Percentiles rank a stretch among this genome's conserved stretches.
Evolutionary conservation across 2,329 filamentous ascomycete genomes (phyloP).

Genomic region (Colletotrichum sp.): DNA sequence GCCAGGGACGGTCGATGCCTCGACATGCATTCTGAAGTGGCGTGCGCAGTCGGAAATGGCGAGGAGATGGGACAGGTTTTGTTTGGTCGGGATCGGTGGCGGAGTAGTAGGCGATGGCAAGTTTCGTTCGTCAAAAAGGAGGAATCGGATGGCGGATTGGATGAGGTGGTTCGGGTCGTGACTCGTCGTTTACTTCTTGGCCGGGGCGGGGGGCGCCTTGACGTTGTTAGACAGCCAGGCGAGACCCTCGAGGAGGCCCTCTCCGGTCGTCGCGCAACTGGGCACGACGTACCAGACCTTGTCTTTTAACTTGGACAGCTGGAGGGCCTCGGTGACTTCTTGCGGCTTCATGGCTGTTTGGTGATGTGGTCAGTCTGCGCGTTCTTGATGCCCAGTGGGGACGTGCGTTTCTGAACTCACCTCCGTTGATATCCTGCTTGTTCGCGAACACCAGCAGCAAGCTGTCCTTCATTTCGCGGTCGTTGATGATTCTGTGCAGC

Average conservation of each 20-base stretch:
- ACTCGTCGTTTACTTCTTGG: conserved; percentile 53
- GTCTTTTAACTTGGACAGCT: conserved; percentile 79
- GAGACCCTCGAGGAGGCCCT: conserved; percentile 81
- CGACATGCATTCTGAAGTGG: background rate
- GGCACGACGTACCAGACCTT: conserved; percentile 87
- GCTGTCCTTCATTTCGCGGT: conserved; percentile 96
- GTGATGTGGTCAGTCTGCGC: background rate
- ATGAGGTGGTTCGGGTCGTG: background rate
- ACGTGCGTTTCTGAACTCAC: conserved; percentile 44
- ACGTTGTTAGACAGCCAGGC: conserved; percentile 87
- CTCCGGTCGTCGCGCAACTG: conserved; percentile 81
- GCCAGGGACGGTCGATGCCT: background rate
- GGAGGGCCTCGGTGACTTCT: conserved; percentile 79
- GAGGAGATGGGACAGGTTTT: background rate
- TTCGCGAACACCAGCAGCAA: conserved; percentile 96
- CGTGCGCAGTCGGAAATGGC: background rate
- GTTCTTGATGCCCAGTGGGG: background rate
- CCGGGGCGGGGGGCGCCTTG: conserved; percentile 65
- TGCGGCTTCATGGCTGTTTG: conserved; percentile 76
- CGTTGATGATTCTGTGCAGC: conserved; percentile 95
- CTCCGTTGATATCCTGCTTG: conserved; percentile 93
- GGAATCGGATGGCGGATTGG: background rate
- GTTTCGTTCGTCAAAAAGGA: background rate
- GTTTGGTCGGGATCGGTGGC: background rate
- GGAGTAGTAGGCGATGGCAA: background rate